A percentile compares a stretch with the other conserved stretches of the same genome.
Evolutionary conservation across 2,329 filamentous ascomycete genomes (phyloP).

Genomic region (Claviceps pusilla): DNA sequence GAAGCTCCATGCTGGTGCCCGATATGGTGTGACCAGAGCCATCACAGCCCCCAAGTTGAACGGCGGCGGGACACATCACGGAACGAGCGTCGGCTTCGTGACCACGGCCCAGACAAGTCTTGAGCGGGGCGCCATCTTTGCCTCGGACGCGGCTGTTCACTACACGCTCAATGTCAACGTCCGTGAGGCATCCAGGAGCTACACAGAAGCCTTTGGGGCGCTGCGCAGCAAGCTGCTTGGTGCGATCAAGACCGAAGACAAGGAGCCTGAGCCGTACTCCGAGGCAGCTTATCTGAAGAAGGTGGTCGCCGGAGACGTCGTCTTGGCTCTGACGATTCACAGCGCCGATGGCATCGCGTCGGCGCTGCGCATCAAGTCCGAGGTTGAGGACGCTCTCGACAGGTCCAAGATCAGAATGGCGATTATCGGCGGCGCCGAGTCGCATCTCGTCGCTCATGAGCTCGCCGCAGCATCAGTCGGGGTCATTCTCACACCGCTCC

Average conservation of each 20-base stretch:
- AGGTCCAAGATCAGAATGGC: constrained; percentile 32
- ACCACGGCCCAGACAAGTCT: constrained; percentile 33
- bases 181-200: constrained; percentile 27
- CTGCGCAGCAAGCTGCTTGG: constrained; percentile 39
- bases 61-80: constrained; percentile 30
- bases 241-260: constrained; percentile 23
- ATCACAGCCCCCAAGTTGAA: constrained; percentile 39
- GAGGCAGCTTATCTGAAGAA: constrained; percentile 35
- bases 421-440: constrained; percentile 48
- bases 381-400: constrained; percentile 31
- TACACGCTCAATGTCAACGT: constrained; percentile 36
- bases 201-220: constrained; percentile 37
- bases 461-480: constrained; percentile 41
- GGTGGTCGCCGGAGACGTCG: constrained; percentile 37
- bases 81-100: constrained; percentile 43
- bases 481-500: constrained; percentile 45
- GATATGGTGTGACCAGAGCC: constrained; percentile 43
- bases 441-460: constrained; percentile 42
- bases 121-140: constrained; percentile 35
- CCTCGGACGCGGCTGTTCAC: constrained; percentile 39
- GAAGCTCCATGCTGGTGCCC: constrained; percentile 36
- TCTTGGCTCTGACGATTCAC: constrained; percentile 44
- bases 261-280: constrained; percentile 24
- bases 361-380: constrained; percentile 41
- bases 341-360: constrained; percentile 49